Conservation (phyloP, 139 green algal genomes). For the Picocystis salinarum region DNA sequence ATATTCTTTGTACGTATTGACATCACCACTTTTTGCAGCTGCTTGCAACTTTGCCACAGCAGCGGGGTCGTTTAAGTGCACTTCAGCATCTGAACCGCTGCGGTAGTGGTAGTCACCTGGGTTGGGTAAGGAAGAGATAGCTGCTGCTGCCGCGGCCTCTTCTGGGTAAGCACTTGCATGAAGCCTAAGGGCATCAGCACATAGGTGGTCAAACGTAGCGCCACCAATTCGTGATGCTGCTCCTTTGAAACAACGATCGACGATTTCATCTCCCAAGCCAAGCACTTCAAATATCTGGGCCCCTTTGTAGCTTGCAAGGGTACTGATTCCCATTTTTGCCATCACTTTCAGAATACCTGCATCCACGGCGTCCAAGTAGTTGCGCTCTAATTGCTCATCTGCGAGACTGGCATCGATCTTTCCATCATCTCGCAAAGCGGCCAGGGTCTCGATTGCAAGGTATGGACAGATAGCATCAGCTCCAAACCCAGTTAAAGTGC, state of each 20-base stretch:
- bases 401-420: slow-evolving; percentile 28
- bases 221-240: slow-evolving; percentile 64
- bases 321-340: slow-evolving; percentile 94
- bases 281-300: slow-evolving; percentile 92
- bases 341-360: slow-evolving; percentile 54
- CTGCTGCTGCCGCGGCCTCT: slow-evolving; percentile 19
- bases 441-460: slow-evolving; percentile 69
- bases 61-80: slow-evolving; percentile 81
- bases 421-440: slow-evolving; percentile 44
- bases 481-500: slow-evolving; percentile 74
- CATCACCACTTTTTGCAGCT: slow-evolving; percentile 21
- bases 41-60: slow-evolving; percentile 77
- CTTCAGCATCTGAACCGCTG: slow-evolving; percentile 29
- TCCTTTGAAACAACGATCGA: slow-evolving; percentile 68
- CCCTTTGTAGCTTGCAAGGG: slow-evolving; percentile 87
- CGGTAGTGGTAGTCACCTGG: slow-evolving; percentile 67
- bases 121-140: slow-evolving; percentile 34
- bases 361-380: slow-evolving; percentile 59
- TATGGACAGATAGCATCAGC: slow-evolving; percentile 85
- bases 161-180: slow-evolving; percentile 42
- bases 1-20: no score
- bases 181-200: slow-evolving; percentile 40
- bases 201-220: slow-evolving; percentile 6
- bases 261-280: slow-evolving; percentile 55
- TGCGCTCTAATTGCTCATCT: slow-evolving; percentile 31